Evolutionary conservation across 305 asterid species (phyloP).

Genomic region (Ajuga reptans): DNA sequence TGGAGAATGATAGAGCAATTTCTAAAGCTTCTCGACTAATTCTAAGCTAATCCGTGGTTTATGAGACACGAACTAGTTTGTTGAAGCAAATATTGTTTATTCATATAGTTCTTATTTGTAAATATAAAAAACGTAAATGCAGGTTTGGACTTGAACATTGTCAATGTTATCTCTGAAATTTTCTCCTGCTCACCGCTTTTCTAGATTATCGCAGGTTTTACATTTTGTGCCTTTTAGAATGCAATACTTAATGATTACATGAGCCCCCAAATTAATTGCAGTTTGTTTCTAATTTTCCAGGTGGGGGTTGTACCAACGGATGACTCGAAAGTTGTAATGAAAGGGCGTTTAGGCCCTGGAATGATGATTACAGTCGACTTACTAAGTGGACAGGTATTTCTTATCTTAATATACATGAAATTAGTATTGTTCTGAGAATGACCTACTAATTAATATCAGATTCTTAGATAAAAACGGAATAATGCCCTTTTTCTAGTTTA

Average conservation of each 20-base stretch:
- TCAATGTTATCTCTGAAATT: constrained; percentile 17
- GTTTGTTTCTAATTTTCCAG: constrained; percentile 36
- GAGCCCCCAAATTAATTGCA: constrained; percentile 16
- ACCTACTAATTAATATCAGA: constrained; percentile 12
- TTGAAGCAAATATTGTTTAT: not conserved
- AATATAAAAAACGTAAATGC: not conserved
- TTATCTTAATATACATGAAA: constrained; percentile 4
- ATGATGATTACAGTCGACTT: constrained; percentile 98
- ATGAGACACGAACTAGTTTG: not conserved
- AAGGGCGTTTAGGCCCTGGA: constrained; percentile 99
- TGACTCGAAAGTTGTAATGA: constrained; percentile 86
- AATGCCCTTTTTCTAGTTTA: not conserved
- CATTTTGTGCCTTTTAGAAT: constrained; percentile 3
- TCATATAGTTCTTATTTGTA: no score
- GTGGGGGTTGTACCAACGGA: constrained; percentile 94
- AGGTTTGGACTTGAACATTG: not conserved
- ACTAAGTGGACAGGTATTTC: constrained; percentile 76
- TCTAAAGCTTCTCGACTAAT: not conserved
- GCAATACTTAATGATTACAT: not conserved
- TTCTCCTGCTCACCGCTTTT: not conserved
- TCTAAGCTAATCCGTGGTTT: not conserved
- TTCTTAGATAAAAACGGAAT: not conserved
- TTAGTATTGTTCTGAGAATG: not conserved
- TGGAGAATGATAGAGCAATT: not conserved
- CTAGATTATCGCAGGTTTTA: not conserved